These are phyloP conservation scores for Acanthamoeba sp. DNA, from an alignment of 208 protist genomes.

Conservation along the genomic window DNA sequence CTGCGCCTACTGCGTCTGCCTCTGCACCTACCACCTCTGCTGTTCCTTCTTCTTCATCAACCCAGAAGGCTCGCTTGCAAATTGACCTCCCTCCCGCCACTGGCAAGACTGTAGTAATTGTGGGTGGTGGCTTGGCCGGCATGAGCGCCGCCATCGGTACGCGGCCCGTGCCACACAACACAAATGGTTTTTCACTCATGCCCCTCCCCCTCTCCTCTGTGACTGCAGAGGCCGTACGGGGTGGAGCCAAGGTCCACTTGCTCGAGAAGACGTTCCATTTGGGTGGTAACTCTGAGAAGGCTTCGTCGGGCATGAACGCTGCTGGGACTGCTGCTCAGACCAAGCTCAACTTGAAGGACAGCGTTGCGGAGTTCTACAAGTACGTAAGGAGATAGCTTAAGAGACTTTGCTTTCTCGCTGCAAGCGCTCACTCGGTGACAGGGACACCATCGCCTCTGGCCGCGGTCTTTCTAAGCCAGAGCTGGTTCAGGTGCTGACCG, in stretches of 20 bases:
- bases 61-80: neutral
- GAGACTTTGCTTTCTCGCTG: neutral
- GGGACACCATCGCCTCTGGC: slow-evolving; percentile 67
- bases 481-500: slow-evolving; percentile 93
- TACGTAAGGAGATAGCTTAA: slow-evolving; percentile 73
- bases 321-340: slow-evolving; percentile 93
- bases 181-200: neutral
- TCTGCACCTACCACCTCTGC: neutral
- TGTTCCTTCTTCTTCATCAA: neutral
- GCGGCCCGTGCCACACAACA: neutral
- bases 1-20: neutral
- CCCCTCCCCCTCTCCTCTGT: slow-evolving; percentile 20
- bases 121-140: slow-evolving; percentile 89
- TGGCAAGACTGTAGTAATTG: slow-evolving; percentile 79
- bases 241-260: slow-evolving; percentile 92
- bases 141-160: slow-evolving; percentile 81
- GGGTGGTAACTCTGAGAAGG: slow-evolving; percentile 97
- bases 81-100: neutral
- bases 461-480: slow-evolving; percentile 77
- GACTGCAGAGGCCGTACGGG: slow-evolving; percentile 77
- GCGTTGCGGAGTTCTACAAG: slow-evolving; percentile 80
- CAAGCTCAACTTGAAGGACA: slow-evolving; percentile 89
- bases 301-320: slow-evolving; percentile 96
- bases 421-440: neutral
- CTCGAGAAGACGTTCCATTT: slow-evolving; percentile 94